Evolutionary conservation across 1,284 basidiomycete genomes (phyloP), one percentile per base, ranked within the genome.

Genomic region (Cyathus olla): DNA sequence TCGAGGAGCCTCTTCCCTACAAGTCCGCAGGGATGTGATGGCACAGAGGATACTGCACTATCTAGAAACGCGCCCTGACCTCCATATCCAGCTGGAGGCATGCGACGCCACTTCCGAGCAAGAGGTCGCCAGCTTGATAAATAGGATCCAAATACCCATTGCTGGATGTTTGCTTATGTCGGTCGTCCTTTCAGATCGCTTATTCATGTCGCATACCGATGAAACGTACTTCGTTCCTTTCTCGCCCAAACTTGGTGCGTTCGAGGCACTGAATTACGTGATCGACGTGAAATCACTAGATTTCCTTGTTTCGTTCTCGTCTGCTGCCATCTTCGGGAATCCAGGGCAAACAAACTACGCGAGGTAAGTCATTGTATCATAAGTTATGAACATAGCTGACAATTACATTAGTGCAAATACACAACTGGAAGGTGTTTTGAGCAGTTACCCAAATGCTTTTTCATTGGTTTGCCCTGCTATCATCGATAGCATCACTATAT

Each of bases 311-410:
- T 67, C 73, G 0, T 76, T 81, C 58, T 79, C 80, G 0, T 80
- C 79, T 0, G 66, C 75, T 1, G 73, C 71, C 2, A 48, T 76
- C 21, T 75, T 80, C 49, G 82, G 82, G 8, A 79, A 73, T 60
- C 66, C 71, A 13, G 82, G 81, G 1, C 81, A 84, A 63, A 76
- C 80, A 2, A 82, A 78, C 59, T 83, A 83, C 66, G 68, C 75
- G 3, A 69, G 69, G 80, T 81, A 54, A 59, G 76, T 56, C 22
- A 4, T 31, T 21, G 2, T 6, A n/a, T n/a, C 27, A 13, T 24
- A 51, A 13, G 24, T 54, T 24, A 22, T 39, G 24, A 39, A 48
- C 2, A 8, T 28, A 39, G 13, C 29, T 61, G 15, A 42, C 42
- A 17, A 24, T 49, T 56, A 8, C 53, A 60, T 11, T 46, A 83